A percentile compares a stretch with the other conserved stretches of the same genome.
Evolutionary conservation across 345 rosid genomes (phyloP).

Genomic region (Heritiera fomes): DNA sequence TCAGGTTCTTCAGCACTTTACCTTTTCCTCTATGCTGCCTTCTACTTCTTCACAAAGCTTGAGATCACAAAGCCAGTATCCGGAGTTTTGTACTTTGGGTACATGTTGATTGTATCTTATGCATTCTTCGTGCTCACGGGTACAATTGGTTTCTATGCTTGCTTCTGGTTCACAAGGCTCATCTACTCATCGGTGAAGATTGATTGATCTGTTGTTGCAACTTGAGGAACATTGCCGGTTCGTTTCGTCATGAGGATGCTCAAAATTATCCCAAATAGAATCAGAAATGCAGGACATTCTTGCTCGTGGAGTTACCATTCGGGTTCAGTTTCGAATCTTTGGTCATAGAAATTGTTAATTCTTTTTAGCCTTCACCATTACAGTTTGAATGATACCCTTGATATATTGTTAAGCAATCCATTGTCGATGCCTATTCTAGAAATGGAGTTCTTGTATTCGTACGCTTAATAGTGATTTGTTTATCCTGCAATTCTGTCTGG

Average conservation of each 20-base stretch:
- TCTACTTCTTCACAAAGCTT: conserved; percentile 90
- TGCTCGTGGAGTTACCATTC: background rate
- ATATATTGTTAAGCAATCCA: conserved; percentile 1
- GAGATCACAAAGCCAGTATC: conserved; percentile 86
- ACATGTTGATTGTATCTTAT: conserved; percentile 76
- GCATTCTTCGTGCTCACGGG: conserved; percentile 85
- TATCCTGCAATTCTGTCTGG: background rate
- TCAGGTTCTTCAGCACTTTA: conserved; percentile 88
- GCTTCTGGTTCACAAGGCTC: conserved; percentile 91
- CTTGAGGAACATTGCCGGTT: background rate
- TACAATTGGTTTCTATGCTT: conserved; percentile 80
- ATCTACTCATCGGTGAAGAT: conserved; percentile 87
- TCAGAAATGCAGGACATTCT: conserved; percentile 4
- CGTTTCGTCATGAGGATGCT: background rate
- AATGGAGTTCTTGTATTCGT: conserved; percentile 23
- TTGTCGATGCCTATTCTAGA: conserved; percentile 6
- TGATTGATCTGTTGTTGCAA: conserved; percentile 30
- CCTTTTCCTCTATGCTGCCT: conserved; percentile 81
- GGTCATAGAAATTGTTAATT: conserved; percentile 28
- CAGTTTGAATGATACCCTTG: conserved; percentile 19
- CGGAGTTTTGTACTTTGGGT: conserved; percentile 79
- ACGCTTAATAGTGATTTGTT: background rate
- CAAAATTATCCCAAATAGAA: conserved; percentile 6
- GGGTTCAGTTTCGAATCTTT: conserved; percentile 28
- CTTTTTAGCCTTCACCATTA: conserved; percentile 1